phyloP scores from a whole-genome alignment of 257 asterid species.

The Ballota nigra region DNA sequence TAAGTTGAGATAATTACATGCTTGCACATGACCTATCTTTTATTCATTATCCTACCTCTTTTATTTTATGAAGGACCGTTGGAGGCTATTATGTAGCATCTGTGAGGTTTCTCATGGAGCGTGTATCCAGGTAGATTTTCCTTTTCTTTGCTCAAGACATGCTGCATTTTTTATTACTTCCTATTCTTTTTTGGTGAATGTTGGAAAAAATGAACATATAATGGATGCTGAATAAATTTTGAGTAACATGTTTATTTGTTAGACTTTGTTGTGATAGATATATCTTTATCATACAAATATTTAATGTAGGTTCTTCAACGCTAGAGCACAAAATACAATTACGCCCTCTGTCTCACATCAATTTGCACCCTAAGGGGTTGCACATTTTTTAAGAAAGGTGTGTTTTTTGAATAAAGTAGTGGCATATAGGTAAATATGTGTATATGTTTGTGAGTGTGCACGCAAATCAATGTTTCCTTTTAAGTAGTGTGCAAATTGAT shows the following conservation, averaged over 20 bases:
- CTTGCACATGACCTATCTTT: conserved; percentile 20
- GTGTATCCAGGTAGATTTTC: conserved; percentile 79
- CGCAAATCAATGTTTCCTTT: no score
- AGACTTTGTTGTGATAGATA: neutral
- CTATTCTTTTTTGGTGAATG: neutral
- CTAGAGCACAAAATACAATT: neutral
- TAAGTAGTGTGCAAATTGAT: no score
- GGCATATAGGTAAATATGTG: no score
- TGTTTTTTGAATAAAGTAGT: no score
- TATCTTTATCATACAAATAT: conserved; percentile 1
- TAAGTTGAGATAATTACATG: conserved; percentile 1
- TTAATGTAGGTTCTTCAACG: conserved; percentile 8
- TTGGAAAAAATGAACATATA: conserved; percentile 8
- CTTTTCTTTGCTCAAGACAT: conserved; percentile 15
- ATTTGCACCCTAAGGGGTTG: no score
- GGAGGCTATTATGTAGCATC: conserved; percentile 94
- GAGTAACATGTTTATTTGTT: neutral
- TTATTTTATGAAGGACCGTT: conserved; percentile 69
- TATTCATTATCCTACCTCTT: conserved; percentile 17
- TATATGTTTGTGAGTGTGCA: no score
- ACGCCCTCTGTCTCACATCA: no score
- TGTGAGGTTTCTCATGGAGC: conserved; percentile 96
- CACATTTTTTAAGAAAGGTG: no score
- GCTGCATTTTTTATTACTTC: neutral
- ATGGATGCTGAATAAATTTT: neutral